Base-by-base conservation (phyloP, 2,329 filamentous ascomycete genomes). In the Ceratocystis lukuohia region DNA sequence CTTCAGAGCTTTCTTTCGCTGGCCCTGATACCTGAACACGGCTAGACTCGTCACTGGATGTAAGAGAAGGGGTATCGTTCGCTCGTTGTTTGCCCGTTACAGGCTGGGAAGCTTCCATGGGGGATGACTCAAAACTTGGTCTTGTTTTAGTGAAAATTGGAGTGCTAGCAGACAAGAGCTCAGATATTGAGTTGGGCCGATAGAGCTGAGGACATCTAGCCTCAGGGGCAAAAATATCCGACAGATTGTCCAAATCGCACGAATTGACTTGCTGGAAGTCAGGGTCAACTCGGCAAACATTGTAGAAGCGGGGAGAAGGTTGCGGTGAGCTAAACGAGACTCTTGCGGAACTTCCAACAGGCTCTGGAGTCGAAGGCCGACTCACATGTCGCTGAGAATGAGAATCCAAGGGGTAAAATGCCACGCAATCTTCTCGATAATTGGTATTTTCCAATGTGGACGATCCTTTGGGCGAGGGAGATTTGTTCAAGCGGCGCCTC, bases 111-210 rank as follows among this genome's bases (percentile, higher is more conserved):
- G n/a, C 7, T 25, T 17, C 25, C 12, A 33, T 57, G 25, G 53
- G 1, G 6, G 20, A 25, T 33, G 22, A 17, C 28, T 57, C n/a
- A 5, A 17, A 17, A 30, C 25, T 17, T 17, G 28, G 15, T 7
- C 30, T 33, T 7, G 15, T 5, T 57, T 57, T 57, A 25, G 8
- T 33, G 17, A 17, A 17, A 66, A 33, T 20, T 65, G 59, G 8
- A 28, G 22, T 45, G 62, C 59, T 17, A 17, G 67, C 25, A 66
- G 53, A 44, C 22, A 57, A 15, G 25, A 68, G 50, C 30, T 66
- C 61, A 1, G 57, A 45, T 8, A 62, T 62, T 50, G 62, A 67
- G 28, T 45, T 61, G 1, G 66, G 41, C 10, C 33, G 45, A 25
- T 41, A 62, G 15, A 62, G 33, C 17, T 33, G 50, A 2, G 63